These are phyloP conservation scores for Herpetomonas tarakana DNA, from an alignment of 208 protist genomes.

Conservation along the genomic window DNA sequence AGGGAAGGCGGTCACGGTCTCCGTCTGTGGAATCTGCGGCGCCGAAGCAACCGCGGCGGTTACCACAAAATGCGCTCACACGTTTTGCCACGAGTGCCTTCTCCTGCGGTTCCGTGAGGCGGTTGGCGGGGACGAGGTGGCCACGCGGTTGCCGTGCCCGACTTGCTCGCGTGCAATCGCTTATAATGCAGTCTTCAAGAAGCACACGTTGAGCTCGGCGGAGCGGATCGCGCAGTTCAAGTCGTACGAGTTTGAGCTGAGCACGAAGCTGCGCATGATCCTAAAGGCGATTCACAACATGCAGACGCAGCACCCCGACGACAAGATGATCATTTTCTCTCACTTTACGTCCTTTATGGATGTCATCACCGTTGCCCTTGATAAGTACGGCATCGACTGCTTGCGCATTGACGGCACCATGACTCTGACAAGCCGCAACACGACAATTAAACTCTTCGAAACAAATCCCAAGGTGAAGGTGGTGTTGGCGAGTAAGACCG, in stretches of 20 bases:
- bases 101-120: constrained; percentile 75
- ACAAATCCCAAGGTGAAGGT: constrained; percentile 45
- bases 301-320: constrained; percentile 52
- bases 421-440: constrained; percentile 60
- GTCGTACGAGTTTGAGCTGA: constrained; percentile 61
- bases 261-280: constrained; percentile 86
- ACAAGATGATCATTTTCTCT: constrained; percentile 97
- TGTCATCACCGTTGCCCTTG: constrained; percentile 88
- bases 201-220: constrained; percentile 37
- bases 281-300: constrained; percentile 70
- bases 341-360: constrained; percentile 98
- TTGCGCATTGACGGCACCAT: constrained; percentile 93
- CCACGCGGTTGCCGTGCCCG: constrained; percentile 54
- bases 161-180: constrained; percentile 42
- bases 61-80: constrained; percentile 75
- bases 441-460: constrained; percentile 79
- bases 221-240: constrained; percentile 80
- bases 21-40: constrained; percentile 80
- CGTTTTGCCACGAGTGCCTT: constrained; percentile 87
- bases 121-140: constrained; percentile 68
- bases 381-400: constrained; percentile 55
- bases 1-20: constrained; percentile 49
- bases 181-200: constrained; percentile 67
- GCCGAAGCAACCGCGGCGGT: constrained; percentile 47
- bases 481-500: constrained; percentile 94